Evolutionary conservation across 2,329 filamentous ascomycete genomes (phyloP), one percentile per base, ranked within the genome.

Genomic region (Aspergillus neotritici): DNA sequence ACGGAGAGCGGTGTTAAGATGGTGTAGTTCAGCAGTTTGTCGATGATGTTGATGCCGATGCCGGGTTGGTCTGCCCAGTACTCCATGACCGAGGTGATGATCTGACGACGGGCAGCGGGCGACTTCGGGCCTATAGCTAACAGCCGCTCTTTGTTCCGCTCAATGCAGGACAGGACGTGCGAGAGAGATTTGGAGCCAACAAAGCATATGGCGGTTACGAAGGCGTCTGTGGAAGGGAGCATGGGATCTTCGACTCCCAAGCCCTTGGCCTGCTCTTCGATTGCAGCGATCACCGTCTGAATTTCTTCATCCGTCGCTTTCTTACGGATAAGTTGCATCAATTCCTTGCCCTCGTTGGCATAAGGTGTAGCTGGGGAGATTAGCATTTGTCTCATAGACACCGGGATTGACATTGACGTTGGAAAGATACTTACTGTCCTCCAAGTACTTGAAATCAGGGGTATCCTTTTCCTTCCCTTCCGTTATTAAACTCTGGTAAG

Each of bases 11-110:
- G 93, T 7, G 85, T 89, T 30, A 98, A 76, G 56, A 98, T 95
- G 11, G 87, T 90, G 71, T 96, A 98, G 70, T 97, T 98, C 55
- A 98, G 83, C 4, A 98, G 78, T 68, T 97, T 97, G 73, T 97
- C 91, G 46, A 97, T 79, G 56, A 98, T 94, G 55, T 86, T 87
- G 54, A 97, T 80, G 3, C 89, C 93, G 34, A 94, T 84, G 47
- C 93, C 93, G 0, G 91, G 89, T 58, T 98, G 91, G 28, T 91
- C 84, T 36, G 80, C 79, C 93, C 93, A 98, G 72, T 96, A 98
- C 32, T 83, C 77, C 73, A 96, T 87, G 31, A 97, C 89, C 4
- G 87, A 87, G 4, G 84, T 80, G 55, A 97, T 86, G 58, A 98
- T 94, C 67, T 98, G 93, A 33, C 82, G 79, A 32, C 89, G 82